Base-by-base conservation (phyloP, 768 basidiomycete species). In the Suillus subluteus region DNA sequence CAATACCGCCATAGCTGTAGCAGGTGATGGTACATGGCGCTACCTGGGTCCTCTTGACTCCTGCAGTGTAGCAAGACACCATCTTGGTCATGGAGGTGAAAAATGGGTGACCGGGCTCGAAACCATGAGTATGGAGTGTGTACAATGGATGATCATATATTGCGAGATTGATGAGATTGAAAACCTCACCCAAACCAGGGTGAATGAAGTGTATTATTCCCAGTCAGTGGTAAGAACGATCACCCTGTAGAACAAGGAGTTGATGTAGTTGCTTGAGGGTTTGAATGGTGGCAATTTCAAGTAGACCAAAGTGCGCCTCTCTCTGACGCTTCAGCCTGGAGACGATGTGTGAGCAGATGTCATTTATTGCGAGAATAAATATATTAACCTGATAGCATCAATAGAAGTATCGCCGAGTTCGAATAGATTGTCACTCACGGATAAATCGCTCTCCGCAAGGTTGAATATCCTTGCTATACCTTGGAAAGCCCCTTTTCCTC, bases 141-240 rank as follows among this genome's bases (percentile, higher is more conserved):
- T 80, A 80, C 41, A 80, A 70, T 6, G 78, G 2, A 81, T 80
- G 7, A 1, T 32, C 32, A 32, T 32, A 5, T 32, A 2, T 5
- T 3, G 32, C 32, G 32, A 83, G 73, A 67, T 80, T 81, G 61
- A 83, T 73, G 70, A 83, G 82, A 61, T 78, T 73, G 12, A 80
- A 70, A 32, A 32, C 73, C 41, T 80, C 82, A 16, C 80, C 81
- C 3, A 80, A 79, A 69, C 82, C 81, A 0, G 82, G 81, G 68
- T 83, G 82, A 30, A 83, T 74, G 68, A 83, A 76, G 69, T 1
- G 81, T 79, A 70, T 80, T 82, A 55, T 72, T 69, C 0, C 82
- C 80, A 0, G 74, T 69, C 8, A 79, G 50, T 2, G 26, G 26
- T 26, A 26, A 26, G 26, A 26, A 26, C 26, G 26, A 26, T 26